Conservation (phyloP, 306 rosid species). For the Boehmeria nivea region DNA sequence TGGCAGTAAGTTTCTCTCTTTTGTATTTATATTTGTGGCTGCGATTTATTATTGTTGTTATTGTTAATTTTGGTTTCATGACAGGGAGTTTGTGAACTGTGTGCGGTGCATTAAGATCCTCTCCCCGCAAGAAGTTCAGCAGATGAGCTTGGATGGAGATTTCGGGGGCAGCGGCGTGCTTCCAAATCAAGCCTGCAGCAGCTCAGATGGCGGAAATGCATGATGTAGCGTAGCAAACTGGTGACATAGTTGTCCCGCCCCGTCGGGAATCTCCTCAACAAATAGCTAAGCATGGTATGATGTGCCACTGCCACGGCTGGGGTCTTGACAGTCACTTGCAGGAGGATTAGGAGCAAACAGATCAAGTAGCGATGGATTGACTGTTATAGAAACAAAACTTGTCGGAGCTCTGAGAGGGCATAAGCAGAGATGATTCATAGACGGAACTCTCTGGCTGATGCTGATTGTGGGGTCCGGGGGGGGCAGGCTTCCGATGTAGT, state of each 20-base stretch:
- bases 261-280: slow-evolving; percentile 4
- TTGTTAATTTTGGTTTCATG: neutral
- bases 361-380: no score
- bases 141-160: slow-evolving; percentile 92
- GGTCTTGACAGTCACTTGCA: neutral
- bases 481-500: no score
- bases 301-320: slow-evolving; percentile 11
- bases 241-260: slow-evolving; percentile 33
- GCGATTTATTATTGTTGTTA: no score
- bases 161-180: slow-evolving; percentile 57
- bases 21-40: no score
- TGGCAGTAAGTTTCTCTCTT: slow-evolving; percentile 70
- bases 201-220: slow-evolving; percentile 85
- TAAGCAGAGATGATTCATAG: slow-evolving; percentile 1
- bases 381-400: no score
- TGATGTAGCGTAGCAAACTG: slow-evolving; percentile 28
- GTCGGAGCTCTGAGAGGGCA: slow-evolving; percentile 1
- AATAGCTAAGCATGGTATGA: slow-evolving; percentile 12
- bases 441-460: neutral
- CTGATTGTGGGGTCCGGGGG: no score
- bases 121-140: slow-evolving; percentile 94
- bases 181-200: slow-evolving; percentile 89
- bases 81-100: slow-evolving; percentile 91
- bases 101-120: slow-evolving; percentile 89
- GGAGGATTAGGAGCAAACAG: no score